These are phyloP conservation scores for Sphagnum contortum DNA, from an alignment of 225 moss, liverwort and hornwort species.

Conservation along the genomic window DNA sequence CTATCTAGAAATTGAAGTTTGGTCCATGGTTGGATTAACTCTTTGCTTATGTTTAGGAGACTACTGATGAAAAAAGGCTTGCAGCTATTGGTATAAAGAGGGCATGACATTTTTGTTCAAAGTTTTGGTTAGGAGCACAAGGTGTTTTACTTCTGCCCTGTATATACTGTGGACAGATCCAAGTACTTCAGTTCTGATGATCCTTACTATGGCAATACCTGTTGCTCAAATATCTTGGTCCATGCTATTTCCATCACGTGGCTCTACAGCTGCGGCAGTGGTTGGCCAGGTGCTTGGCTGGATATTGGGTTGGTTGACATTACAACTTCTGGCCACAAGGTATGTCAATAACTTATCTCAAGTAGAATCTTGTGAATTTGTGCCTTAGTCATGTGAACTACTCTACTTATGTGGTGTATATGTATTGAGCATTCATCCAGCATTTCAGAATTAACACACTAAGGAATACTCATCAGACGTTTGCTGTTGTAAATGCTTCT, in stretches of 20 bases:
- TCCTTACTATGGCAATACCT: conserved; percentile 36
- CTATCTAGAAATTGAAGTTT: too few relatives aligned
- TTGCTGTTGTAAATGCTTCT: too few relatives aligned
- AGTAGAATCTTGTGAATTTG: background rate
- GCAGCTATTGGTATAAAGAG: background rate
- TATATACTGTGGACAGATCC: conserved; percentile 15
- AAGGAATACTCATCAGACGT: too few relatives aligned
- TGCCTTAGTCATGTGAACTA: background rate
- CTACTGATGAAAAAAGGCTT: background rate
- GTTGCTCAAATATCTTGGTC: conserved; percentile 26
- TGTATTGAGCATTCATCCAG: too few relatives aligned
- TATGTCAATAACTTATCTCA: background rate
- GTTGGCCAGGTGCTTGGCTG: conserved; percentile 38
- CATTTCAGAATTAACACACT: too few relatives aligned
- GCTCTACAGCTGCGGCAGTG: conserved; percentile 19
- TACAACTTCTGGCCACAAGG: conserved; percentile 1
- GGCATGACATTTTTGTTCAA: background rate
- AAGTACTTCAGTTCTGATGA: conserved; percentile 20
- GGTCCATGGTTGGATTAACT: too few relatives aligned
- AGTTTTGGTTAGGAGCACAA: background rate
- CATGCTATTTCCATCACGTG: conserved; percentile 21
- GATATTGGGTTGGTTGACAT: conserved; percentile 30
- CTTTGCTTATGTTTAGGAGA: background rate
- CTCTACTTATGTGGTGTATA: too few relatives aligned
- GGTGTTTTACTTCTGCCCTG: background rate